Base-by-base conservation (phyloP, 2,329 filamentous ascomycete species). In the Aspergillus ochraceus region DNA sequence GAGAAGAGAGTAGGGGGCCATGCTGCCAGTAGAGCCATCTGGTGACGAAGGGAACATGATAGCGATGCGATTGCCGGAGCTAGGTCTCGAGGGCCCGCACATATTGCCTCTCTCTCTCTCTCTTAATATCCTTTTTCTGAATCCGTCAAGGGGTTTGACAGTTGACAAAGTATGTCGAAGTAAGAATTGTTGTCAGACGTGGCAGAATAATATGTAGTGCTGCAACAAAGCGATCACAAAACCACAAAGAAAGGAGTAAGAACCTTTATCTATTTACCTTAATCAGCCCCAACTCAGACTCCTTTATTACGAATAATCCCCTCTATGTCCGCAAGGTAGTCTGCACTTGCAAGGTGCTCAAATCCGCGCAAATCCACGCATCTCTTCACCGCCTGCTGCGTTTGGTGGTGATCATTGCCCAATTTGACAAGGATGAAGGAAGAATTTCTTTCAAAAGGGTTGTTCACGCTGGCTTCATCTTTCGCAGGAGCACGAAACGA, bases 41-140 rank as follows among this genome's bases (percentile, higher is more conserved):
- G 64, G 53, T 0, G 65, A 59, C 1, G 66, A 61, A 19, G 71
- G 71, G 50, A 71, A 74, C 17, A 76, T 67, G 47, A 75, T 69
- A 32, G 73, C 73, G 56, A 76, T 74, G 49, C 68, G 70, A 11
- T 70, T 68, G 32, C 72, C 75, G 26, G 68, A 80, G 26, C 83
- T 83, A 14, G 68, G 83, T 22, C 70, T 87, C 52, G 72, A 68
- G 10, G 82, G 82, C 0, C 73, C 79, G 4, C 86, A 86, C 20
- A 80, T 88, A 83, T 66, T 81, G 45, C 29, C n/a, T n/a, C n/a
- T n/a, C 60, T 57, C 42, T 64, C 61, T 51, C 52, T 32, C n/a
- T 53, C n/a, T 24, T 24, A 5, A 24, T 24, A 3, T 54, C 4
- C 8, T n/a, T 46, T 54, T 19, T 17, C 30, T 39, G 14, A 17